phyloP scores from a whole-genome alignment of 2,329 filamentous ascomycete species.

The Fusarium abutilonis region DNA sequence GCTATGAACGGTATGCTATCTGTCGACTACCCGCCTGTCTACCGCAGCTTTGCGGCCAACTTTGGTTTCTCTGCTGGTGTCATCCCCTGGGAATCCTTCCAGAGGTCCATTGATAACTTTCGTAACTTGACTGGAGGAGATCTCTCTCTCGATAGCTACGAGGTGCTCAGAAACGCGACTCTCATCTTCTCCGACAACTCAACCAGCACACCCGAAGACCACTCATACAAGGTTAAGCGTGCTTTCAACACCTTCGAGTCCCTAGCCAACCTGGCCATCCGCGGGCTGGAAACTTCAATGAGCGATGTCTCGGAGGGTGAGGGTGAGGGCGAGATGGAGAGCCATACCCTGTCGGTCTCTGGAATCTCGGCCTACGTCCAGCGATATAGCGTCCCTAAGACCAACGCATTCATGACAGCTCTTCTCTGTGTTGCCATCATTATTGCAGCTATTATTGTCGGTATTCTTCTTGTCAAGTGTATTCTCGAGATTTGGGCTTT shows the following conservation, averaged over 20 bases:
- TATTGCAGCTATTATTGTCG: conserved; percentile 82
- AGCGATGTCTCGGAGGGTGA: conserved; percentile 47
- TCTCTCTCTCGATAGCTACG: conserved; percentile 79
- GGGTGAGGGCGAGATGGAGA: conserved; percentile 43
- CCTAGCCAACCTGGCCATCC: conserved; percentile 64
- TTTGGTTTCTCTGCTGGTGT: conserved; percentile 92
- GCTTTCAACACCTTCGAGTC: conserved; percentile 57
- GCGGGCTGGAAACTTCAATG: conserved; percentile 61
- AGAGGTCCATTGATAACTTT: conserved; percentile 85
- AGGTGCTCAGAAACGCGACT: conserved; percentile 78
- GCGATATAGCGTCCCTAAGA: conserved; percentile 82
- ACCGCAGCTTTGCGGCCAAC: conserved; percentile 89
- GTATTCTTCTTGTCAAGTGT: conserved; percentile 89
- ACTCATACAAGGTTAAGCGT: conserved; percentile 63
- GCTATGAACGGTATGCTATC: conserved; percentile 97
- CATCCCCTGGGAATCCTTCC: conserved; percentile 83
- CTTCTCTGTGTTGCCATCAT: conserved; percentile 88
- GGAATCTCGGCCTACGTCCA: conserved; percentile 87
- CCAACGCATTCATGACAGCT: conserved; percentile 96
- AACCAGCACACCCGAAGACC: conserved; percentile 54
- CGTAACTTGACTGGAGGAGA: conserved; percentile 85
- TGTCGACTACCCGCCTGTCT: conserved; percentile 85
- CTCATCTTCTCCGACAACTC: conserved; percentile 74
- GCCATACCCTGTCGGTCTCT: conserved; percentile 65
- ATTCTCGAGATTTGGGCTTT: conserved; percentile 91